These are phyloP conservation scores for Conoideocrella luteorostrata DNA, from an alignment of 2,329 filamentous ascomycete species.

Conservation along the genomic window DNA sequence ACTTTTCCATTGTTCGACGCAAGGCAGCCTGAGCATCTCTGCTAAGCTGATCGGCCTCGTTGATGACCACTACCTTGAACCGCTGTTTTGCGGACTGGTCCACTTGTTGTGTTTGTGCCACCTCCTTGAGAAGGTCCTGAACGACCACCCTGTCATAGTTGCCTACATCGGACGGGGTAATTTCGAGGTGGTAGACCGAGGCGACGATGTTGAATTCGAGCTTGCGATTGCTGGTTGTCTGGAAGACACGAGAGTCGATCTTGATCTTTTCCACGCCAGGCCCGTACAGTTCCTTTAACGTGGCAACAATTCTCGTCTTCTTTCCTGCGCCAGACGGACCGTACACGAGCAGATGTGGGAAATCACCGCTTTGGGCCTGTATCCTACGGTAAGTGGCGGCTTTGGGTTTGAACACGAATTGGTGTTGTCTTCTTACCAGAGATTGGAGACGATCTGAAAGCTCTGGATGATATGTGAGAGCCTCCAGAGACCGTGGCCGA, in stretches of 20 bases:
- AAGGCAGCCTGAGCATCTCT: slow-evolving; percentile 93
- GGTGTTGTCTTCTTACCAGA: slow-evolving; percentile 52
- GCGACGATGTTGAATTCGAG: slow-evolving; percentile 99
- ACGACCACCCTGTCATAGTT: slow-evolving; percentile 95
- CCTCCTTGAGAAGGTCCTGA: slow-evolving; percentile 93
- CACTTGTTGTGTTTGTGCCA: slow-evolving; percentile 98
- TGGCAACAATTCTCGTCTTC: slow-evolving; percentile 94
- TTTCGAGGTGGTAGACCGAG: slow-evolving; percentile 96
- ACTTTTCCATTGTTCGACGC: slow-evolving; percentile 97
- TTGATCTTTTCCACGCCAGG: slow-evolving; percentile 99
- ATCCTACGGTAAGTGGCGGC: background rate
- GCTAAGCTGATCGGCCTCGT: slow-evolving; percentile 91
- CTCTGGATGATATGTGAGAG: slow-evolving; percentile 80
- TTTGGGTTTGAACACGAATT: background rate
- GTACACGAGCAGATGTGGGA: slow-evolving; percentile 95
- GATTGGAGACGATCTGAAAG: slow-evolving; percentile 82
- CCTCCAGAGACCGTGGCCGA: slow-evolving; percentile 66
- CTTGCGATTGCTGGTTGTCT: slow-evolving; percentile 91
- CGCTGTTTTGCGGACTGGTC: slow-evolving; percentile 82
- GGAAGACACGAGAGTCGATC: slow-evolving; percentile 94
- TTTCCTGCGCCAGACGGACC: slow-evolving; percentile 95
- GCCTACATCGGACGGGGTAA: slow-evolving; percentile 93
- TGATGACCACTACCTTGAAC: slow-evolving; percentile 99
- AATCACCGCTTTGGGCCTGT: slow-evolving; percentile 93
- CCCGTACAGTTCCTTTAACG: slow-evolving; percentile 89